Base-by-base conservation (phyloP, 495 filamentous ascomycete genomes). In the Clavariopsis aquatica region DNA sequence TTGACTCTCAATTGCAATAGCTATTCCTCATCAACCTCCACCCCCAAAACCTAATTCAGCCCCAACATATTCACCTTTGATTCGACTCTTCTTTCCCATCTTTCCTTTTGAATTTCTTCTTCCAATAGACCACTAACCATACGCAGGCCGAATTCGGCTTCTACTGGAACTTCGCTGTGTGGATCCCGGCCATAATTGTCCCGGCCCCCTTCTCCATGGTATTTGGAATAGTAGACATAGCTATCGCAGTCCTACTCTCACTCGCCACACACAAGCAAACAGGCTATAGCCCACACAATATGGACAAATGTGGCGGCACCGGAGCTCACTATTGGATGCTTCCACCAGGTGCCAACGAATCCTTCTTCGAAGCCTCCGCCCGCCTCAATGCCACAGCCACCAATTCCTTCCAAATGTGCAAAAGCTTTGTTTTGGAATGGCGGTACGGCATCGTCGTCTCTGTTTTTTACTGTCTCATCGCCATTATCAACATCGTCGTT, bases 121-220 rank as follows among this genome's bases (percentile, higher is more conserved):
- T n/a, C n/a, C n/a, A n/a, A n/a, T n/a, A n/a, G n/a, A n/a, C n/a
- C n/a, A 47, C 53, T 59, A 34, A 59, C 15, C 17, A 19, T 19
- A 15, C 17, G 34, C 28, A 65, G 61, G 62, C 36, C 31, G n/a
- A n/a, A 36, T 43, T 59, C 38, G 58, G 58, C 15, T 66, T 70
- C 53, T 66, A 54, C 53, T 70, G 68, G 68, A 66, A 49, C 24
- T 59, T 70, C 54, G 57, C 63, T 6, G 43, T 59, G 19, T 66
- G 62, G 62, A 47, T 70, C 23, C 63, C 68, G 1, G 22, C 46
- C n/a, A 28, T 66, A 20, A 9, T 60, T 1, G 17, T 70, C 27
- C 62, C 63, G 2, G 15, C 52, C 1, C 57, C 68, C 4, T 41
- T 63, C 34, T 29, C 49, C 7, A 31, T 66, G 7, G 26, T 66